phyloP scores from a whole-genome alignment of 1,284 basidiomycete species.

The Naganishia sp. region DNA sequence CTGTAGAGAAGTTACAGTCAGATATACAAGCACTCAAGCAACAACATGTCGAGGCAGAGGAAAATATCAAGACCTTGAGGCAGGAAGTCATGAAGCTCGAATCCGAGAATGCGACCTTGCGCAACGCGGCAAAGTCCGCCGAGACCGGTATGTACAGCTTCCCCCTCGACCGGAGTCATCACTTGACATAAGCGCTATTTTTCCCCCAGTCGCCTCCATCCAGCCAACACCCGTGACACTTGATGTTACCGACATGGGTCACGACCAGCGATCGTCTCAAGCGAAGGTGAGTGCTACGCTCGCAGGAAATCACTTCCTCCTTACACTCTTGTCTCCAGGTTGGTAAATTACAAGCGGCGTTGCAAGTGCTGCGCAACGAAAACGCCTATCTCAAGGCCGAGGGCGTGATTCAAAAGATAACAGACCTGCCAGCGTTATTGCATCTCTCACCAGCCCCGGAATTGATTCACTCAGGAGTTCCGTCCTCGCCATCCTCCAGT shows the following conservation, averaged over 20 bases:
- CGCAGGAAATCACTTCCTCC: not conserved
- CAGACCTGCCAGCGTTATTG: constrained; percentile 67
- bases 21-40: constrained; percentile 78
- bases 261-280: not conserved
- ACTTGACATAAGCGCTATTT: not conserved
- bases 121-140: constrained; percentile 65
- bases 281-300: not conserved
- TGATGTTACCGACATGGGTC: not conserved
- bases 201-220: not conserved
- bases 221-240: too few species aligned
- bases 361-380: constrained; percentile 85
- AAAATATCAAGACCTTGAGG: constrained; percentile 89
- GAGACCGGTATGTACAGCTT: constrained; percentile 60
- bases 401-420: constrained; percentile 78
- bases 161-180: not conserved
- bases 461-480: constrained; percentile 35
- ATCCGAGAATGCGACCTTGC: constrained; percentile 81
- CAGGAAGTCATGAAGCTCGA: constrained; percentile 82
- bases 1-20: constrained; percentile 74
- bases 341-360: constrained; percentile 82
- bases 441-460: constrained; percentile 39
- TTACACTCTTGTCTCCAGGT: constrained; percentile 60
- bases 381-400: constrained; percentile 89
- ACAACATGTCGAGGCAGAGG: constrained; percentile 84
- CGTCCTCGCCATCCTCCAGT: constrained; percentile 34